Evolutionary conservation across 768 basidiomycete species (phyloP).

Genomic region (Pholiota conissans): DNA sequence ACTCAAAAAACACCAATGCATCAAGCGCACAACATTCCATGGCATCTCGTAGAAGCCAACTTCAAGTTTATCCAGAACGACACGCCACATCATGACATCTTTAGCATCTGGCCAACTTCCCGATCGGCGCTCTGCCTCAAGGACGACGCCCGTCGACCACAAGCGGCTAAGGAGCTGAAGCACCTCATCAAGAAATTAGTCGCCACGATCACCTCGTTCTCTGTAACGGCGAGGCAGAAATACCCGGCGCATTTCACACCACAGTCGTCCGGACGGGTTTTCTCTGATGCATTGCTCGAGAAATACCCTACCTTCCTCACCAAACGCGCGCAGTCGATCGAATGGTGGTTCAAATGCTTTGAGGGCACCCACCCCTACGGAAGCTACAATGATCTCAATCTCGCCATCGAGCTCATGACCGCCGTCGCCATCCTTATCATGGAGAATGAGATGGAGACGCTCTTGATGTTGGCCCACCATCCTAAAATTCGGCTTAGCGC

Average conservation of each 20-base stretch:
- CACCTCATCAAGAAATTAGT: constrained; percentile 32
- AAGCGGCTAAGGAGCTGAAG: constrained; percentile 23
- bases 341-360: constrained; percentile 37
- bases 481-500: constrained; percentile 28
- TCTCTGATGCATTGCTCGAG: constrained; percentile 28
- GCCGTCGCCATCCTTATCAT: constrained; percentile 35
- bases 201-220: constrained; percentile 29
- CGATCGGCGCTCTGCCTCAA: too few relatives aligned
- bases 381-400: too few relatives aligned
- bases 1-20: too few relatives aligned
- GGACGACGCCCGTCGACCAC: too few relatives aligned
- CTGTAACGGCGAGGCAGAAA: constrained; percentile 36
- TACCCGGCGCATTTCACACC: constrained; percentile 21
- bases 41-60: constrained; percentile 33
- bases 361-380: too few relatives aligned
- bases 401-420: constrained; percentile 33
- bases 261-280: constrained; percentile 22
- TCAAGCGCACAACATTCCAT: constrained; percentile 40
- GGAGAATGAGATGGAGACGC: constrained; percentile 29
- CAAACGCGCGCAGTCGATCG: constrained; percentile 27
- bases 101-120: too few relatives aligned
- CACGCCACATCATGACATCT: too few relatives aligned
- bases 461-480: constrained; percentile 38
- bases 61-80: constrained; percentile 33
- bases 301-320: constrained; percentile 31